phyloP scores from a whole-genome alignment of 2,329 filamentous ascomycete species.

The Epichloe sylvatica region DNA sequence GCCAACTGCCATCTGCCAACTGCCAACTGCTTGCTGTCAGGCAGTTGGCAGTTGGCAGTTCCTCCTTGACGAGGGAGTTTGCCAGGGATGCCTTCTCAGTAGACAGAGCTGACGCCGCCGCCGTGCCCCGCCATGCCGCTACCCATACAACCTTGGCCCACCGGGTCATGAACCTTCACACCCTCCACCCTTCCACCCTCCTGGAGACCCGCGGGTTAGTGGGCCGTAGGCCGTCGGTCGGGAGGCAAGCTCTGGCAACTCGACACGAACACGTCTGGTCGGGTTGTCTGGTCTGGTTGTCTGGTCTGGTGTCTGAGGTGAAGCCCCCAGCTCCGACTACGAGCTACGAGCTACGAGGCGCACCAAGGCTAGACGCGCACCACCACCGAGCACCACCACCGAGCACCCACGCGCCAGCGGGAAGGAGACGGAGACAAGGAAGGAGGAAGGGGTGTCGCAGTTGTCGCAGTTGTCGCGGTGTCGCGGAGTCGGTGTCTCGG shows the following conservation, averaged over 20 bases:
- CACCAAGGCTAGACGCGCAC: neutral
- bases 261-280: neutral
- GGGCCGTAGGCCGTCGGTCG: neutral
- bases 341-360: no score
- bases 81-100: conserved; percentile 7
- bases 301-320: neutral
- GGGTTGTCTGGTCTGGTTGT: neutral
- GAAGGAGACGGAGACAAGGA: neutral
- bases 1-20: neutral
- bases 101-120: conserved; percentile 7
- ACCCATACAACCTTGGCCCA: neutral
- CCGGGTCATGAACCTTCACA: neutral
- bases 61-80: conserved; percentile 7
- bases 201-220: neutral
- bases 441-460: neutral
- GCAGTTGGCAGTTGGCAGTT: no score
- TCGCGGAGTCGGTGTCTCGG: neutral
- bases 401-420: neutral
- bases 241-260: neutral
- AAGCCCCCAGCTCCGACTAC: no score
- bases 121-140: conserved; percentile 1
- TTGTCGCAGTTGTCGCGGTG: neutral
- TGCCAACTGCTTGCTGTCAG: no score
- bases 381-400: neutral
- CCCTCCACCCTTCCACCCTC: neutral